These are phyloP conservation scores for Eucalyptus dawsonii DNA, from an alignment of 345 rosid genomes.

Conservation along the genomic window DNA sequence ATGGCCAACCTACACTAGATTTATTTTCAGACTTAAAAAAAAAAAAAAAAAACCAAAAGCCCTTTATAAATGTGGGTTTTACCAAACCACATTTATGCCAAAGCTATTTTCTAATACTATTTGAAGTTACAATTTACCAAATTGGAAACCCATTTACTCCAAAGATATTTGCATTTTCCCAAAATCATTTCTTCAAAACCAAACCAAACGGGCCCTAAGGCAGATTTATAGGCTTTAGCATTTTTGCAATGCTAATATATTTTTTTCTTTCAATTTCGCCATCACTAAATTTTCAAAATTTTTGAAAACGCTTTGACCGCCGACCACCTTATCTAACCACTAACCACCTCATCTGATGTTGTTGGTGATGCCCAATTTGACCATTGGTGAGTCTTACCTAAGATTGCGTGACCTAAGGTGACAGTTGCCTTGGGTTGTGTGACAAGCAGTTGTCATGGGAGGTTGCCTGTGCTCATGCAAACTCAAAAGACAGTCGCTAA, in stretches of 20 bases:
- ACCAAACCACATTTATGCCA: too few species aligned
- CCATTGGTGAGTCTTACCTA: background rate
- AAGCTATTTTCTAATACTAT: too few species aligned
- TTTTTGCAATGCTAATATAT: background rate
- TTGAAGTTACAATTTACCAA: too few species aligned
- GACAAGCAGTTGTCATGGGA: background rate
- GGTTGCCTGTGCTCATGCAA: background rate
- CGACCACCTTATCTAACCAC: background rate
- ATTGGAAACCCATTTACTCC: rapidly evolving
- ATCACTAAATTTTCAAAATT: background rate
- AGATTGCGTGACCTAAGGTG: background rate
- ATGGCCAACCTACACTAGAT: too few species aligned
- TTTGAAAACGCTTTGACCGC: background rate
- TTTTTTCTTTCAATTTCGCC: background rate
- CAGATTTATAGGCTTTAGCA: background rate
- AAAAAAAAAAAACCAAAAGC: too few species aligned
- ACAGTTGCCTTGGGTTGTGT: background rate
- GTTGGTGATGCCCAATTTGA: background rate
- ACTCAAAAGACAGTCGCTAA: rapidly evolving
- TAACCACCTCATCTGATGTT: rapidly evolving
- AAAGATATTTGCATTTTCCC: too few species aligned
- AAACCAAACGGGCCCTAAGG: too few species aligned
- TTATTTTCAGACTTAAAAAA: too few species aligned
- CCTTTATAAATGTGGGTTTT: too few species aligned
- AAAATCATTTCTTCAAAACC: too few species aligned